These are phyloP conservation scores for Apiospora pterosperma DNA, from an alignment of 2,329 filamentous ascomycete genomes.

Conservation along the genomic window DNA sequence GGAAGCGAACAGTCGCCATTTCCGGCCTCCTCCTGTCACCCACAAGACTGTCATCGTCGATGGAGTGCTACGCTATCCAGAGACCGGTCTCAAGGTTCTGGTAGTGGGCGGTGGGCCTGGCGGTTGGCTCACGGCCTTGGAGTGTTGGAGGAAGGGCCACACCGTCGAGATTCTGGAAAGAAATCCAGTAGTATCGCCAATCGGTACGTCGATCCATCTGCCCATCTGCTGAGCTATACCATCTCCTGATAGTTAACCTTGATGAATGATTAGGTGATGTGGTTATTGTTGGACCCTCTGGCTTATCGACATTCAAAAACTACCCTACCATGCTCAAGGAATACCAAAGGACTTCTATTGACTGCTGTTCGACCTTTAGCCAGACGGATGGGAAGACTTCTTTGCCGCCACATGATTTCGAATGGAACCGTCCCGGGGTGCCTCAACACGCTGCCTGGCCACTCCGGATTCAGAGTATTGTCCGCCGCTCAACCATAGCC, in stretches of 20 bases:
- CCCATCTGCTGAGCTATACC: not conserved
- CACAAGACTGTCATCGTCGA: not conserved
- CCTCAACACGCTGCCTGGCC: conserved; percentile 1
- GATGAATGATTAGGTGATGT: not conserved
- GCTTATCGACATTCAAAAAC: not conserved
- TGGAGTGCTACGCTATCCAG: not conserved
- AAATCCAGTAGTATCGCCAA: not conserved
- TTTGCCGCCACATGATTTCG: not conserved
- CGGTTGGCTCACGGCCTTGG: conserved; percentile 12
- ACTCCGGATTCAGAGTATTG: not conserved
- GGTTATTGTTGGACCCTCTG: not conserved
- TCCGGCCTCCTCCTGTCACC: too few relatives aligned
- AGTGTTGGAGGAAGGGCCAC: conserved; percentile 15
- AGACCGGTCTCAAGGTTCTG: not conserved
- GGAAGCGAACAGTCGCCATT: too few relatives aligned
- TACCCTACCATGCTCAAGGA: conserved; percentile 1
- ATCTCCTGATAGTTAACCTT: not conserved
- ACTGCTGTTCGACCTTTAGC: not conserved
- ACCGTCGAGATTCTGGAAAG: conserved; percentile 11
- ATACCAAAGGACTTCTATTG: not conserved
- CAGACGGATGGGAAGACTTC: not conserved
- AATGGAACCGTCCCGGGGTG: not conserved
- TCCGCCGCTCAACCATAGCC: not conserved
- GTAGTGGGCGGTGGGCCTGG: conserved; percentile 9
- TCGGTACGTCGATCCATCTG: not conserved